Evolutionary conservation across 176 grass and related monocot genomes (phyloP), one percentile per base, ranked within the genome.

Genomic region (Luzula sylvatica): DNA sequence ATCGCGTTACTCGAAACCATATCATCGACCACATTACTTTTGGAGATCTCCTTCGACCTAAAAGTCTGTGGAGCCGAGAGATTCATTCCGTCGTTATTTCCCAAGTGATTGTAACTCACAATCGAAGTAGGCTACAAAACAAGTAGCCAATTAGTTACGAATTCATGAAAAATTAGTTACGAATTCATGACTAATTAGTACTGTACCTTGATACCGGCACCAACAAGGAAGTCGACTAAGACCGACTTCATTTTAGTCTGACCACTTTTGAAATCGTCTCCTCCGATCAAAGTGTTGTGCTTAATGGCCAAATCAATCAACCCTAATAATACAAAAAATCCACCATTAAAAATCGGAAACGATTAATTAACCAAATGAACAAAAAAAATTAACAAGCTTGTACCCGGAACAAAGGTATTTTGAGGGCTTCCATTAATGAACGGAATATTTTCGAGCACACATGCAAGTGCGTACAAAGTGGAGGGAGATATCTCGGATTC

Each of bases 231-330:
- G 65, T 98, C 92, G 2, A 98, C 92, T 39, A 98, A 64, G 30
- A 98, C 92, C 55, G 85, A 98, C 69, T 98, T 98, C 53, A 98
- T 98, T 56, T 98, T 98, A 29, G 92, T 98, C 41, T 98, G 92
- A 11, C 92, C 92, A 64, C 92, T 98, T 71, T 98, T 98, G 72
- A 98, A 98, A 65, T 98, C 92, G 52, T 98, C 92, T 35, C 92
- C 92, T 22, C 85, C 92, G 65, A 98, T 98, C 39, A 98, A 55
- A 44, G 74, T 71, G 46, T 90, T 98, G 25, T 71, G 81, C 29
- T 86, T 78, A 43, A 98, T 98, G 49, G 92, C 85, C 55, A 98
- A 72, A 49, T 98, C 92, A 48, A 98, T 98, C 43, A 98, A 52
- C 11, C 92, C 92, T 98, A 65, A n/a, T n/a, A n/a, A 64, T 20